Evolutionary conservation across 768 basidiomycete species (phyloP).

Genomic region (Tubosaeta sp.): DNA sequence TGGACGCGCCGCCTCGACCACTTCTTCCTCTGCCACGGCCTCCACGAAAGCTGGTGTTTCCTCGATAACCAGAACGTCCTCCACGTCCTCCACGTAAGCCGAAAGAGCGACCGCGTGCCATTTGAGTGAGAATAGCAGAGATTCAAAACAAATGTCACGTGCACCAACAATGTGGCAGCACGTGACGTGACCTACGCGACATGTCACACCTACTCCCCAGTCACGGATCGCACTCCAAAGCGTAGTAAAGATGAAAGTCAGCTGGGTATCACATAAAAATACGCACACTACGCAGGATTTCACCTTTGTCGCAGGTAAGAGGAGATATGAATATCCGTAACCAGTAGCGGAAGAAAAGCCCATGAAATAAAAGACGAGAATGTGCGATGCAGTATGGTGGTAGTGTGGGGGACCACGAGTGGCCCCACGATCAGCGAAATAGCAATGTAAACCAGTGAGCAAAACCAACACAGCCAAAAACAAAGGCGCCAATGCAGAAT

Average conservation of each 20-base stretch:
- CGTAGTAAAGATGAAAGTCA: no score
- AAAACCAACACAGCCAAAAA: slow-evolving; percentile 5
- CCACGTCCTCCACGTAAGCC: slow-evolving; percentile 46
- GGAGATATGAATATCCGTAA: slow-evolving; percentile 19
- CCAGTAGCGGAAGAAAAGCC: slow-evolving; percentile 15
- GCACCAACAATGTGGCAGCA: slow-evolving; percentile 8
- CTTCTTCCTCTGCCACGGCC: slow-evolving; percentile 47
- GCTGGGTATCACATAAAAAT: slow-evolving; percentile 29
- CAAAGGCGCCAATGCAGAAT: slow-evolving; percentile 1
- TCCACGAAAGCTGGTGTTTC: slow-evolving; percentile 38
- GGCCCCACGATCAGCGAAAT: slow-evolving; percentile 10
- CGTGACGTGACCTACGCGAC: slow-evolving; percentile 28
- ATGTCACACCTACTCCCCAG: slow-evolving; percentile 11
- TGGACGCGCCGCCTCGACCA: slow-evolving; percentile 29
- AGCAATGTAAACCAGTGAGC: slow-evolving; percentile 12
- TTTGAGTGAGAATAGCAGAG: background rate
- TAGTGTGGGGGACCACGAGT: slow-evolving; percentile 6
- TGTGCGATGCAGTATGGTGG: background rate
- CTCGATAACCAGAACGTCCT: slow-evolving; percentile 33
- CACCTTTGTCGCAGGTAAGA: slow-evolving; percentile 3
- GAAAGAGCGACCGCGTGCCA: slow-evolving; percentile 50
- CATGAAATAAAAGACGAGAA: slow-evolving; percentile 1
- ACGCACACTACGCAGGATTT: slow-evolving; percentile 10
- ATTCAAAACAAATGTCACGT: slow-evolving; percentile 1
- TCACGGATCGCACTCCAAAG: no score